phyloP scores from a whole-genome alignment of 208 protist genomes.

The Strigomonas galati region DNA sequence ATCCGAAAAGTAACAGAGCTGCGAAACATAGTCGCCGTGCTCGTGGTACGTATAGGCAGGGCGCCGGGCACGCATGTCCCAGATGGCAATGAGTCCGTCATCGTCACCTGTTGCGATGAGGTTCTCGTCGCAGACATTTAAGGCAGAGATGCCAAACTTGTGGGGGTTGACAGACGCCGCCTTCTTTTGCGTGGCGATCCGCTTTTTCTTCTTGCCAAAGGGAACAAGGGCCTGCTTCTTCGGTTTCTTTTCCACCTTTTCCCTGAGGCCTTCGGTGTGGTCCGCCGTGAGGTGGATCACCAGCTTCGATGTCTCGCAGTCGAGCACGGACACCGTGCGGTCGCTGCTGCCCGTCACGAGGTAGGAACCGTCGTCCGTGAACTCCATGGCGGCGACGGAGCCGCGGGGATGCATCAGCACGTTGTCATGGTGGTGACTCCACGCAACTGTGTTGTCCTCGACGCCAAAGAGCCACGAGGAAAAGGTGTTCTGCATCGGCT shows the following conservation, averaged over 20 bases:
- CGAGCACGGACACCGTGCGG: constrained; percentile 73
- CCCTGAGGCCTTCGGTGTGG: not conserved
- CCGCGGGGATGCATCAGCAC: constrained; percentile 81
- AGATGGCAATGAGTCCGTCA: constrained; percentile 81
- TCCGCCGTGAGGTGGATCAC: constrained; percentile 61
- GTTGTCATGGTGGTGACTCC: constrained; percentile 62
- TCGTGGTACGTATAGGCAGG: constrained; percentile 79
- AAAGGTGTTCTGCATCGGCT: constrained; percentile 61
- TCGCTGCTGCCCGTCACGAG: constrained; percentile 82
- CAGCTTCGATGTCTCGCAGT: constrained; percentile 67
- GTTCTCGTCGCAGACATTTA: constrained; percentile 87
- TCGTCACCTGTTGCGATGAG: constrained; percentile 83
- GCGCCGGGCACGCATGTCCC: constrained; percentile 79
- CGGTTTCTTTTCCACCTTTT: not conserved
- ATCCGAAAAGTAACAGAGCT: constrained; percentile 88
- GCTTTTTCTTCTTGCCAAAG: constrained; percentile 17
- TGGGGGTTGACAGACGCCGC: constrained; percentile 62
- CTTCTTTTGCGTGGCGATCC: constrained; percentile 4
- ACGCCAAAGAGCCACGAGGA: constrained; percentile 62
- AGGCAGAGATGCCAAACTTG: constrained; percentile 76
- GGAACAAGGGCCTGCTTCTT: constrained; percentile 2
- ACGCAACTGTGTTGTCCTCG: constrained; percentile 40
- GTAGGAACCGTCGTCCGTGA: constrained; percentile 84
- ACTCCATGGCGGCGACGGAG: constrained; percentile 76
- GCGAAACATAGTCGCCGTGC: constrained; percentile 87